Evolutionary conservation across 208 protist species (phyloP).

Genomic region (Cochliopodium minus): DNA sequence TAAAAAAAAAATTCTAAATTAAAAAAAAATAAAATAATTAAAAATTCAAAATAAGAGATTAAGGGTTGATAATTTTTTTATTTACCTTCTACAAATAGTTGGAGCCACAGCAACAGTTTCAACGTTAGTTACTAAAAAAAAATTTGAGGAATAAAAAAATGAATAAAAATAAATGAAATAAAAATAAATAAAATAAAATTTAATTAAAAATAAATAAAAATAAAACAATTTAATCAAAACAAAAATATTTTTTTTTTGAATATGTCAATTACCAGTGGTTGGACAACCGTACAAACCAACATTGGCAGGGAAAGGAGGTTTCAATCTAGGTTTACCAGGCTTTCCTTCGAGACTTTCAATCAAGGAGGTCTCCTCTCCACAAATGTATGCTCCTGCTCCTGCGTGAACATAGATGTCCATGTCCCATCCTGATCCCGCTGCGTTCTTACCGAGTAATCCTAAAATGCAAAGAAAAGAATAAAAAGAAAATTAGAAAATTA

Average conservation of each 20-base stretch:
- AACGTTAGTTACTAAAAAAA: slow-evolving; percentile 97
- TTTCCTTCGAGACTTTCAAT: slow-evolving; percentile 88
- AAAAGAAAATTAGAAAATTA: no score
- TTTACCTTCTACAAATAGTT: slow-evolving; percentile 70
- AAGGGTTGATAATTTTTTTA: neutral
- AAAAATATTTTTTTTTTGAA: no score
- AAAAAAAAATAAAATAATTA: no score
- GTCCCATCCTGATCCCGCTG: slow-evolving; percentile 83
- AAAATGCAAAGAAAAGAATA: no score
- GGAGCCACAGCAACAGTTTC: slow-evolving; percentile 89
- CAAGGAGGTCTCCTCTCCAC: slow-evolving; percentile 94
- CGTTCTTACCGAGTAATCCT: slow-evolving; percentile 88
- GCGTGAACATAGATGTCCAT: slow-evolving; percentile 93
- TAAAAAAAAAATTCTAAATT: no score
- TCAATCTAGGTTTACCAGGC: slow-evolving; percentile 84
- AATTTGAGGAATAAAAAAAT: no score
- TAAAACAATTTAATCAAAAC: no score
- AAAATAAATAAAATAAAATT: no score
- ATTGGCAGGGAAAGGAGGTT: slow-evolving; percentile 95
- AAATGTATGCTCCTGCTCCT: slow-evolving; percentile 96
- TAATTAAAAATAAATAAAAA: no score
- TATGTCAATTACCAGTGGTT: no score
- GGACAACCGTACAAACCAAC: slow-evolving; percentile 93
- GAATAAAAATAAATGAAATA: no score
- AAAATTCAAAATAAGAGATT: neutral